These are phyloP conservation scores for Diplosphaera chodatii DNA, from an alignment of 139 green algal genomes.

Conservation along the genomic window DNA sequence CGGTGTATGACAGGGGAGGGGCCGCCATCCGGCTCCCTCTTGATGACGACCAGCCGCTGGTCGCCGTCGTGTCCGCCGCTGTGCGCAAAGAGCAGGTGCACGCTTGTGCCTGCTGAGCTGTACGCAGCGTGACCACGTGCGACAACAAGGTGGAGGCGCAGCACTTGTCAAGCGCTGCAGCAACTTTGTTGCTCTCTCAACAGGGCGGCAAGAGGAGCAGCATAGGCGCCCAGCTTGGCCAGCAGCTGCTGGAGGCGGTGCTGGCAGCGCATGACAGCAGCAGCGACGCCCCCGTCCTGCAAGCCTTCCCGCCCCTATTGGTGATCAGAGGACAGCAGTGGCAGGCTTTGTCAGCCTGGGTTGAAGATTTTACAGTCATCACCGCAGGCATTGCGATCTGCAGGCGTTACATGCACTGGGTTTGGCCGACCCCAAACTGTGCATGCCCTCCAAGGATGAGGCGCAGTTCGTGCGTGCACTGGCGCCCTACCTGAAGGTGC, in stretches of 20 bases:
- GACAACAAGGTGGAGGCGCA: no score
- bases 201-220: no score
- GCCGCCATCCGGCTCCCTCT: slow-evolving; percentile 52
- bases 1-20: slow-evolving; percentile 31
- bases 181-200: no score
- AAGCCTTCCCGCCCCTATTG: background rate
- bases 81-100: slow-evolving; percentile 17
- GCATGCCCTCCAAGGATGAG: slow-evolving; percentile 41
- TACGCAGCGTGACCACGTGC: no score
- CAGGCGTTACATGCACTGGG: slow-evolving; percentile 70
- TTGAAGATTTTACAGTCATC: no score
- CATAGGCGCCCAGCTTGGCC: slow-evolving; percentile 1
- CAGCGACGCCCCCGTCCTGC: background rate
- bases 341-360: no score
- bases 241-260: slow-evolving; percentile 4
- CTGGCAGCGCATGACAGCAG: slow-evolving; percentile 1
- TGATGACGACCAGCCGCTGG: slow-evolving; percentile 37
- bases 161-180: no score
- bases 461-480: slow-evolving; percentile 49
- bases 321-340: no score
- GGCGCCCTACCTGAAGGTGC: slow-evolving; percentile 60
- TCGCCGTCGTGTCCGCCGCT: slow-evolving; percentile 31
- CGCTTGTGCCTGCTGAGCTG: no score
- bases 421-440: slow-evolving; percentile 47
- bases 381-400: no score